Percentiles rank a stretch among this genome's conserved stretches.
Evolutionary conservation across 2,329 filamentous ascomycete genomes (phyloP).

Genomic region (Elsinoe fawcettii): DNA sequence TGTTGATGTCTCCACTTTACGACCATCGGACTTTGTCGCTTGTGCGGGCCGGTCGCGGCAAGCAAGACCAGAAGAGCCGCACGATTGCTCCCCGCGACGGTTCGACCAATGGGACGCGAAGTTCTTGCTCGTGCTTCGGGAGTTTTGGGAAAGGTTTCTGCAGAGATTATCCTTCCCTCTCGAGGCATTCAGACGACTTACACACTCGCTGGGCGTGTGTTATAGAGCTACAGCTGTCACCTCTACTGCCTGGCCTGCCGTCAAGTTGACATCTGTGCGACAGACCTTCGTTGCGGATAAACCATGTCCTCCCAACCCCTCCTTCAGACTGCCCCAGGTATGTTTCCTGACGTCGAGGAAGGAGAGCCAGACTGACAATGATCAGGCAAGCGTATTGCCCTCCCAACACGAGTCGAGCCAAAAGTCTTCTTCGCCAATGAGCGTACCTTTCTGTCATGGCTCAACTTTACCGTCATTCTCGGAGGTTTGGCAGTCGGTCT

Average conservation of each 20-base stretch:
- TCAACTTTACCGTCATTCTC: slow-evolving; percentile 98
- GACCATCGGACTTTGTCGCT: background rate
- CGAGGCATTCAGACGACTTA: background rate
- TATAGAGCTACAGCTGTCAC: background rate
- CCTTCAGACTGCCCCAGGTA: slow-evolving; percentile 87
- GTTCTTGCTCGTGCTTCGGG: slow-evolving; percentile 1
- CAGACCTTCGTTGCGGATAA: background rate
- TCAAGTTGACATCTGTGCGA: background rate
- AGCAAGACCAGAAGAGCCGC: background rate
- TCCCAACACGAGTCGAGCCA: slow-evolving; percentile 94
- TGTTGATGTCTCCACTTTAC: slow-evolving; percentile 4
- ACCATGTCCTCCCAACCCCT: slow-evolving; percentile 94
- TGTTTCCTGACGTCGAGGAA: slow-evolving; percentile 21
- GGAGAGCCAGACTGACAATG: background rate
- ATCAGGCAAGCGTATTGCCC: slow-evolving; percentile 92
- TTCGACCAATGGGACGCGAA: background rate
- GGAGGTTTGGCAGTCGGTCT: slow-evolving; percentile 94
- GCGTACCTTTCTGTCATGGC: slow-evolving; percentile 97
- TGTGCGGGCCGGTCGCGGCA: background rate
- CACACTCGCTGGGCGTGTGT: background rate
- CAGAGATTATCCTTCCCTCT: background rate
- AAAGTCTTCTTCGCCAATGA: slow-evolving; percentile 99
- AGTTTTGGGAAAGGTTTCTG: slow-evolving; percentile 7
- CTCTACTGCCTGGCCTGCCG: background rate
- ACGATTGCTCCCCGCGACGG: background rate